A percentile compares a stretch with the other conserved stretches of the same genome.
phyloP scores from a whole-genome alignment of 352 stramenopile genomes.

The Thraustochytrium sp. region DNA sequence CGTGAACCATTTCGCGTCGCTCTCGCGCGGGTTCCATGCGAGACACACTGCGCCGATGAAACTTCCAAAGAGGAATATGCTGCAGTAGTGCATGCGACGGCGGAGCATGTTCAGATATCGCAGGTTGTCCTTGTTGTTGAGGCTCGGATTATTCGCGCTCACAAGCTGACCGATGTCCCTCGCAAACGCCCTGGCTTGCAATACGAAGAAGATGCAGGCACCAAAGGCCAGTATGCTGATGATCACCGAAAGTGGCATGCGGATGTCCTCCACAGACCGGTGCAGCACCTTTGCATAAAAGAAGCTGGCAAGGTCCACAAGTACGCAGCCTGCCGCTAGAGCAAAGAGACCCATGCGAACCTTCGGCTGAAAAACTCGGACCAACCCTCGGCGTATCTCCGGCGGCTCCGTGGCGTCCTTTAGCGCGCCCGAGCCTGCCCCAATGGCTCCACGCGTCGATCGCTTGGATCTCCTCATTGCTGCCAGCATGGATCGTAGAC shows the following conservation, averaged over 20 bases:
- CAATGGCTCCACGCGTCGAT: too few relatives aligned
- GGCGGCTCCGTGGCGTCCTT: neutral
- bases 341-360: neutral
- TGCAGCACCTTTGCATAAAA: conserved; percentile 12
- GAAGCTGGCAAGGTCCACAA: neutral
- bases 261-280: neutral
- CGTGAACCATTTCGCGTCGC: too few relatives aligned
- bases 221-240: neutral
- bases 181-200: neutral
- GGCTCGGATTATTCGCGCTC: neutral
- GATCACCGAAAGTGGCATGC: neutral
- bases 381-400: neutral
- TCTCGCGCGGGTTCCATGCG: too few relatives aligned
- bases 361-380: neutral
- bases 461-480: too few relatives aligned
- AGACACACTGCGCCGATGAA: neutral
- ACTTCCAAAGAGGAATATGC: neutral
- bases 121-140: neutral
- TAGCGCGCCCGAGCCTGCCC: neutral
- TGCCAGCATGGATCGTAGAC: conserved; percentile 15
- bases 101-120: neutral
- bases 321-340: neutral
- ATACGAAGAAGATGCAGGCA: neutral
- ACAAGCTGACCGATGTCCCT: neutral
- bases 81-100: neutral